Evolutionary conservation across 2,329 filamentous ascomycete species (phyloP).

Genomic region (Sporothrix globosa): DNA sequence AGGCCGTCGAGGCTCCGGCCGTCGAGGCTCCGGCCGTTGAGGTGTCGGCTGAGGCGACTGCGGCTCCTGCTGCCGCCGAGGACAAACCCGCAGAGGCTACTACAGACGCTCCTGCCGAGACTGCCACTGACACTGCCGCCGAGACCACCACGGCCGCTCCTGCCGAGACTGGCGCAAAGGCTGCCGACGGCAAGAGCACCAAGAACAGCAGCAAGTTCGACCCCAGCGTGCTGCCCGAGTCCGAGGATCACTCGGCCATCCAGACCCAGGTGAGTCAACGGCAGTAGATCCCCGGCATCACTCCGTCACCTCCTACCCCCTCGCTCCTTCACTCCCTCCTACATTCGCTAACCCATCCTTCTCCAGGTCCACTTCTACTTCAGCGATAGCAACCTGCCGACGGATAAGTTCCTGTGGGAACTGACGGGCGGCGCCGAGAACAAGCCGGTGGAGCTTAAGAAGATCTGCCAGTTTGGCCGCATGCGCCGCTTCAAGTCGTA

Average conservation of each 20-base stretch:
- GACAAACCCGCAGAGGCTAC: conserved; percentile 38
- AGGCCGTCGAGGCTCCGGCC: conserved; percentile 35
- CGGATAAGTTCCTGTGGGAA: conserved; percentile 84
- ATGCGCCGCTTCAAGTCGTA: conserved; percentile 95
- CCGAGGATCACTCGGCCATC: conserved; percentile 77
- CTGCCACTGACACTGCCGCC: conserved; percentile 12
- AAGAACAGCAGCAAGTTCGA: conserved; percentile 70
- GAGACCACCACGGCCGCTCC: conserved; percentile 30
- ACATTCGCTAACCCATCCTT: not conserved
- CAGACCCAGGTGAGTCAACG: conserved; percentile 69
- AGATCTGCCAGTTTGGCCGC: conserved; percentile 86
- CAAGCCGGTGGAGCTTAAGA: conserved; percentile 75
- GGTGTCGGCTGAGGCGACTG: conserved; percentile 37
- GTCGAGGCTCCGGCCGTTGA: conserved; percentile 13
- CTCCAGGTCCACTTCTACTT: conserved; percentile 94
- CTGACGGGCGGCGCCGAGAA: conserved; percentile 78
- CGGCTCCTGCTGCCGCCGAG: conserved; percentile 24
- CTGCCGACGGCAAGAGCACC: conserved; percentile 48
- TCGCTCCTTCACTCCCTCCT: not conserved
- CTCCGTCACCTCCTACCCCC: too few species aligned
- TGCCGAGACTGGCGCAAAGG: conserved; percentile 36
- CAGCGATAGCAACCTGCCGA: conserved; percentile 84
- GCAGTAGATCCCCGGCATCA: not conserved
- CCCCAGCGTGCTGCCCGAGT: conserved; percentile 67
- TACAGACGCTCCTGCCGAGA: conserved; percentile 36